Evolutionary conservation across 2,329 filamentous ascomycete species (phyloP), one percentile per base, ranked within the genome.

Genomic region (Pezizomycotina sp.): DNA sequence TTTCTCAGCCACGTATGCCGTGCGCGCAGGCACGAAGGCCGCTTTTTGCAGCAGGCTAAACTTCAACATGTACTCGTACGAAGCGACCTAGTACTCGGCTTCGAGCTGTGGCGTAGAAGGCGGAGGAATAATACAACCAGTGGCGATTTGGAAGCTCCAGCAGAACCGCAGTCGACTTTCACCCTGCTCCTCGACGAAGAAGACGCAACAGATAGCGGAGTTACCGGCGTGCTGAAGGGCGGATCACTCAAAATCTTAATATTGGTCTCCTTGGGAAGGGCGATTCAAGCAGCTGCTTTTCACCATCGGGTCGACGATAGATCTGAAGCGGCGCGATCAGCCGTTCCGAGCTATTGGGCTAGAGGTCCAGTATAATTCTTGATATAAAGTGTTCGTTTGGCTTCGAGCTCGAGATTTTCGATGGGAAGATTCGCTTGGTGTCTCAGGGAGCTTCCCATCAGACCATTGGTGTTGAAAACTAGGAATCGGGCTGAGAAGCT

Each of bases 21-120:
- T 95, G 30, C 77, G 81, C 52, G 86, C 86, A 2, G 82, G 82
- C 3, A 70, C 70, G 21, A 73, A 82, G 51, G 71, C 92, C 48
- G 79, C 82, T 7, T 68, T 98, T 31, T 89, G 83, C 46, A 91
- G 83, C 14, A 74, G 78, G 31, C 86, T 95, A 60, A 83, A 91
- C 53, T 98, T 98, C 60, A 98, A 98, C 53, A 78, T 93, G 31
- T 95, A 93, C 60, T 92, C 82, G 55, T 98, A 93, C 62, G 89
- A 98, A 92, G 82, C 54, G 79, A 89, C 40, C 77, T 92, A 64
- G 76, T 83, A 16, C 69, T 95, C 15, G 89, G 89, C 9, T 80
- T 82, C 61, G 89, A 98, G 60, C 63, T 95, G 27, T 98, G 89
- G 86, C 74, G 80, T 52, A 76, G 71, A 50, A 63, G 63, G 43